These are phyloP conservation scores for Xylariaceae sp. DNA, from an alignment of 2,329 filamentous ascomycete genomes.

Conservation along the genomic window DNA sequence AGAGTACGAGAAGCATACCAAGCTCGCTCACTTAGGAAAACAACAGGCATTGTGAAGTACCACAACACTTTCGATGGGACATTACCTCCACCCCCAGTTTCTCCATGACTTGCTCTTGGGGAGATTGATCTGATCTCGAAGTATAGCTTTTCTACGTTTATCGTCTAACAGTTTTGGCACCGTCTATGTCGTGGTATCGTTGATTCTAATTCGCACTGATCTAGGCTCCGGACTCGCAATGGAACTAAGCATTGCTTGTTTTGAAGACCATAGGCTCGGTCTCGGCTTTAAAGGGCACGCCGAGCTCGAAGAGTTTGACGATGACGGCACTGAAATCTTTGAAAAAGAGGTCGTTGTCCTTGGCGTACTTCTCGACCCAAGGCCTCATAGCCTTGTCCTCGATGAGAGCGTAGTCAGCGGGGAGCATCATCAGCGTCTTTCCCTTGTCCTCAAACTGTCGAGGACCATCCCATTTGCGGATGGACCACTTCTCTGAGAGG, in stretches of 20 bases:
- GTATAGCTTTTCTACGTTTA: conserved; percentile 14
- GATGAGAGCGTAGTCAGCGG: conserved; percentile 81
- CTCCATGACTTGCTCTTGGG: background rate
- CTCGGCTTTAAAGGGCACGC: conserved; percentile 77
- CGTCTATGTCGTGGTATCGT: conserved; percentile 15
- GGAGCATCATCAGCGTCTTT: conserved; percentile 95
- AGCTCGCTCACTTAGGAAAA: no score
- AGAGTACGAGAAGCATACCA: no score
- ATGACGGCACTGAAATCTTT: conserved; percentile 81
- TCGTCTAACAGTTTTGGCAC: conserved; percentile 7
- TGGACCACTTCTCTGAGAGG: conserved; percentile 87
- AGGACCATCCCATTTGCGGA: conserved; percentile 87
- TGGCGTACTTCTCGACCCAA: conserved; percentile 82
- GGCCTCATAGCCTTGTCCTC: conserved; percentile 83
- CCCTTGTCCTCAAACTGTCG: conserved; percentile 78
- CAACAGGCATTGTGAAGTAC: no score
- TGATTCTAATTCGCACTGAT: conserved; percentile 10
- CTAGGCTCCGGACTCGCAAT: conserved; percentile 12
- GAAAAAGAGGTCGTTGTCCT: conserved; percentile 89
- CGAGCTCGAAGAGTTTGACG: conserved; percentile 84
- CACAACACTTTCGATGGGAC: no score
- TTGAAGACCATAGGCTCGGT: conserved; percentile 64
- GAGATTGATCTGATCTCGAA: background rate
- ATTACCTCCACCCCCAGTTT: background rate
- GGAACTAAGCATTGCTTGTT: conserved; percentile 38